Evolutionary conservation across 2,329 filamentous ascomycete genomes (phyloP).

Genomic region (Cytospora chrysosperma): DNA sequence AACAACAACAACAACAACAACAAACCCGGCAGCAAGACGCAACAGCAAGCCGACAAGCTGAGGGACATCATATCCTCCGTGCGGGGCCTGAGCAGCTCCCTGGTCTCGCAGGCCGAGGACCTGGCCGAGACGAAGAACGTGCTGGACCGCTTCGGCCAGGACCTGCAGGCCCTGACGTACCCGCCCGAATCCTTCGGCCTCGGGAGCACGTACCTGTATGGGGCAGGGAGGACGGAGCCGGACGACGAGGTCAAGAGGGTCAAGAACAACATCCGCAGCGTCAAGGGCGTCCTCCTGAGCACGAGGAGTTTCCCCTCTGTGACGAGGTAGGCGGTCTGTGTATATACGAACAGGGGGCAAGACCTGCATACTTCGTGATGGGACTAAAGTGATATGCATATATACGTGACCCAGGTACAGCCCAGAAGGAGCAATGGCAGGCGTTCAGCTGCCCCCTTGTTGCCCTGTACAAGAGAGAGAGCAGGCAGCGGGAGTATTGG

Average conservation of each 20-base stretch:
- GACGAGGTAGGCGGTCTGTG: conserved; percentile 31
- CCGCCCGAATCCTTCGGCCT: conserved; percentile 38
- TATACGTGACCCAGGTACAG: neutral
- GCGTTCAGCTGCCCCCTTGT: too few relatives aligned
- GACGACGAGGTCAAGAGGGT: conserved; percentile 72
- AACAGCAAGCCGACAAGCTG: conserved; percentile 44
- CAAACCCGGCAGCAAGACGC: conserved; percentile 32
- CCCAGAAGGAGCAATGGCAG: neutral
- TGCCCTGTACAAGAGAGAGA: too few relatives aligned
- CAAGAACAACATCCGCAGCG: conserved; percentile 71
- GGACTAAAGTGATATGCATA: neutral
- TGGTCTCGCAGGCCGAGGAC: conserved; percentile 46
- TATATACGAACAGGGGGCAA: neutral
- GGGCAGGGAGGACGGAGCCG: conserved; percentile 48
- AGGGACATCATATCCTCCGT: conserved; percentile 43
- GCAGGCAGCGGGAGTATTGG: too few relatives aligned
- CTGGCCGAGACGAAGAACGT: conserved; percentile 51
- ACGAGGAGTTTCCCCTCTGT: conserved; percentile 68
- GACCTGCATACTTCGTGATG: neutral
- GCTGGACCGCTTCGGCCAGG: conserved; percentile 60
- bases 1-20: conserved; percentile 15
- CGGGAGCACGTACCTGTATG: conserved; percentile 42
- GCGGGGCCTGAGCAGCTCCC: conserved; percentile 43
- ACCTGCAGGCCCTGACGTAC: conserved; percentile 62
- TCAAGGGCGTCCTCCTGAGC: conserved; percentile 77